These are phyloP conservation scores for Caloboletus firmus DNA, from an alignment of 1,284 basidiomycete species.

Conservation along the genomic window DNA sequence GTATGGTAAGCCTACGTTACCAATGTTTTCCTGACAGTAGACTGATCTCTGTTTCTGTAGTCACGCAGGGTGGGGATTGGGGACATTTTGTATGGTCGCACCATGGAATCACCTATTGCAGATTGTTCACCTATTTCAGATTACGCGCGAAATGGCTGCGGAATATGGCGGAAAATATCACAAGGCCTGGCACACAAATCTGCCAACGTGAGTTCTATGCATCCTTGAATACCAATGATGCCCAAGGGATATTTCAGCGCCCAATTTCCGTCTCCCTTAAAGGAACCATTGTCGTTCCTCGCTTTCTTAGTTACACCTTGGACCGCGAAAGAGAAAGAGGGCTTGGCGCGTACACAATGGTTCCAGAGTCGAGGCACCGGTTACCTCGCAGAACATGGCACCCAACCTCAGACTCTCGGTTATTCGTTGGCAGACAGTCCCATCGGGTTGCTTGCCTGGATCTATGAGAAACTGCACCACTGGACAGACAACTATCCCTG, in stretches of 20 bases:
- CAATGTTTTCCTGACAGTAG: neutral
- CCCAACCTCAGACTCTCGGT: slow-evolving; percentile 58
- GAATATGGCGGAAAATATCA: slow-evolving; percentile 42
- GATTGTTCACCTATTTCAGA: slow-evolving; percentile 26
- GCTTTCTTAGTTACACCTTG: slow-evolving; percentile 32
- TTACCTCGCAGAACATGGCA: slow-evolving; percentile 46
- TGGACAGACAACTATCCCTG: slow-evolving; percentile 55
- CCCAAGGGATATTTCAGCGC: slow-evolving; percentile 16
- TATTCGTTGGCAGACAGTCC: slow-evolving; percentile 60
- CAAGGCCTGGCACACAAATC: slow-evolving; percentile 51
- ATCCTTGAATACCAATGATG: neutral
- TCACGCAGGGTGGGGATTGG: slow-evolving; percentile 59
- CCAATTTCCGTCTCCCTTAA: slow-evolving; percentile 24
- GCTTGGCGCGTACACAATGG: slow-evolving; percentile 34
- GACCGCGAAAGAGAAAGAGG: slow-evolving; percentile 39
- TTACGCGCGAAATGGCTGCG: slow-evolving; percentile 41
- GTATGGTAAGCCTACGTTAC: slow-evolving; percentile 42
- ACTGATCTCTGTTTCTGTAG: slow-evolving; percentile 29
- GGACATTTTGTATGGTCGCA: slow-evolving; percentile 39
- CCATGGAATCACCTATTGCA: neutral
- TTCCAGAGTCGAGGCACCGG: slow-evolving; percentile 39
- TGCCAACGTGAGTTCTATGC: slow-evolving; percentile 33
- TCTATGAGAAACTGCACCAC: slow-evolving; percentile 55
- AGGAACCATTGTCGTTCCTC: slow-evolving; percentile 34
- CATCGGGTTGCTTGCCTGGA: slow-evolving; percentile 56